A percentile compares a stretch with the other conserved stretches of the same genome.
Evolutionary conservation across 768 basidiomycete genomes (phyloP).

Genomic region (Kwoniella bestiolae): DNA sequence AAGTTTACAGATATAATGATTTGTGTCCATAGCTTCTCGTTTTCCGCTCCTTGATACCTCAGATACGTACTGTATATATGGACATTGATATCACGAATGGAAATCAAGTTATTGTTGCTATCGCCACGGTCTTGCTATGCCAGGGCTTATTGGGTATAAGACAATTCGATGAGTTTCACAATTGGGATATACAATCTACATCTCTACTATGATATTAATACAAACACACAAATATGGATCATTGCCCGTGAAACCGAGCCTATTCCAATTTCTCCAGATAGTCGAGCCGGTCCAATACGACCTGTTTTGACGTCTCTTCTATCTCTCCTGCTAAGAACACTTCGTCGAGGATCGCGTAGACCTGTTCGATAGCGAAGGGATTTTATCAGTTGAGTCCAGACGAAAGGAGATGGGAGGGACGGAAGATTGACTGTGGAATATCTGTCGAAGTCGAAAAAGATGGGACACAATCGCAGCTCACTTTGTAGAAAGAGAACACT

Average conservation of each 20-base stretch:
- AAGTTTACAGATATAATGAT: background rate
- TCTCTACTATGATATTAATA: background rate
- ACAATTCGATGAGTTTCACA: too few relatives aligned
- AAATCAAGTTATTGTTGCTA: too few relatives aligned
- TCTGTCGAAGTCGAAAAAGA: too few relatives aligned
- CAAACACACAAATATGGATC: background rate
- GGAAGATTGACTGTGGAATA: too few relatives aligned
- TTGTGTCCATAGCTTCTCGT: too few relatives aligned
- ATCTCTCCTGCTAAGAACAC: slow-evolving; percentile 98
- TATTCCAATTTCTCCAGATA: slow-evolving; percentile 90
- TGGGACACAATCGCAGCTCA: slow-evolving; percentile 45
- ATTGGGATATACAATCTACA: background rate
- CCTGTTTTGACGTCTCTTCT: slow-evolving; percentile 96
- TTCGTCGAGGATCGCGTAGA: slow-evolving; percentile 97
- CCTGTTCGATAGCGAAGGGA: slow-evolving; percentile 62
- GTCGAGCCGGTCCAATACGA: slow-evolving; percentile 86
- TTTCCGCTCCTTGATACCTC: background rate
- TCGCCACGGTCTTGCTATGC: too few relatives aligned
- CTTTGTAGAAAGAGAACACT: slow-evolving; percentile 99
- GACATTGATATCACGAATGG: too few relatives aligned
- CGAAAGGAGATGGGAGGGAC: too few relatives aligned
- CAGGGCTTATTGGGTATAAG: too few relatives aligned
- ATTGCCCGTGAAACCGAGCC: background rate
- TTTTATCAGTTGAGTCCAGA: background rate
- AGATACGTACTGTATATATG: background rate